Base-by-base conservation (phyloP, 257 asterid species). In the Petunia axillaris region DNA sequence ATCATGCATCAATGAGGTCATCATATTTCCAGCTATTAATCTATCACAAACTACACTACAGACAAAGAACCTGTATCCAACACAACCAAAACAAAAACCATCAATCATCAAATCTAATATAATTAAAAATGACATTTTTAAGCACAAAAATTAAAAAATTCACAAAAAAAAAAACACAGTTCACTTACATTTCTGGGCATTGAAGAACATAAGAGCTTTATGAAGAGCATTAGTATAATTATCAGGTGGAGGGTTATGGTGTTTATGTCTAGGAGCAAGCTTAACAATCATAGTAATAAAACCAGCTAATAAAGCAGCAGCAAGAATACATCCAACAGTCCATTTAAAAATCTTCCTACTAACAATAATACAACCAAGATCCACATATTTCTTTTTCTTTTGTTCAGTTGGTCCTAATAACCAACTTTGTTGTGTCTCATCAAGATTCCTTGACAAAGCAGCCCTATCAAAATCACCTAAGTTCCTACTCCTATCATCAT, bases 351-450 rank as follows among this genome's bases (percentile, higher is more conserved):
- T 83, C 91, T 95, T 95, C 82, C 96, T 79, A 86, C 99, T 92
- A 9, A 95, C 97, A 60, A 95, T 89, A 76, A 95, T 84, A 90
- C 97, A 95, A 4, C 99, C 99, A 64, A 95, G 96, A 92, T 95
- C 99, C 78, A 95, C 99, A 71, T 95, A 95, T 87, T 88, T 91
- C 89, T 95, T 95, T 96, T 95, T 95, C 95, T 95, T 95, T 91
- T 91, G 97, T 84, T 95, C 99, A 11, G 96, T 95, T 0, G 97
- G 98, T 0, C 99, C 98, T 63, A 93, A 88, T 77, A 95, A 86
- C 99, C 99, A 95, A 86, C 99, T 95, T 87, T 95, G 99, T 82
- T 95, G 99, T 38, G 99, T 95, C 89, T 95, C 99, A 46, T 93
- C 98, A 62, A 95, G 87, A 58, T 90, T 91, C 81, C 99, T 89